phyloP scores from a whole-genome alignment of 257 asterid species.

The Knoxia roxburghii region DNA sequence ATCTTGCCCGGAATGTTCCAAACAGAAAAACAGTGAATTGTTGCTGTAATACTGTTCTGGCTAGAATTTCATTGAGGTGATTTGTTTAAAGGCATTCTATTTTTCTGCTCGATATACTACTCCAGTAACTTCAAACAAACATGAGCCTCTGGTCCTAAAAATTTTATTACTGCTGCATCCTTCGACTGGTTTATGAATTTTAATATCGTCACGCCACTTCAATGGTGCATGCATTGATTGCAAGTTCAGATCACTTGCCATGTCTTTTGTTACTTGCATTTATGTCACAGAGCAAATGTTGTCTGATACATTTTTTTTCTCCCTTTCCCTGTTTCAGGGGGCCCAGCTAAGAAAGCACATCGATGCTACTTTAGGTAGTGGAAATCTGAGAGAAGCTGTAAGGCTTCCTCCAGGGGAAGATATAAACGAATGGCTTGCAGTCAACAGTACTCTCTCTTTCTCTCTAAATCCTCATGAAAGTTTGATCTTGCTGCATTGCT shows the following conservation, averaged over 20 bases:
- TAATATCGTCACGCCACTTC: not conserved
- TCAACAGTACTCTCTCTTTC: constrained; percentile 57
- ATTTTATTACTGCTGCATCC: not conserved
- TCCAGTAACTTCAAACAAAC: not conserved
- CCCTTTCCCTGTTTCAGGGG: constrained; percentile 48
- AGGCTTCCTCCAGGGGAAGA: constrained; percentile 95
- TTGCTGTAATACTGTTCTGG: not conserved
- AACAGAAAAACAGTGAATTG: not conserved
- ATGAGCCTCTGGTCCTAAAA: not conserved
- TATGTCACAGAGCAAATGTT: not conserved
- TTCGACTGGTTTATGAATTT: not conserved
- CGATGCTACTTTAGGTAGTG: constrained; percentile 92
- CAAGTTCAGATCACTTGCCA: not conserved
- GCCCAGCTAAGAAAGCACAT: constrained; percentile 86
- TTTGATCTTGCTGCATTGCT: not conserved
- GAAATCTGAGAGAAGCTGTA: constrained; percentile 92
- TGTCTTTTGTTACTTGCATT: not conserved
- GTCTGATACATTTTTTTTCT: not conserved
- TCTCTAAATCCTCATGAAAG: constrained; percentile 8
- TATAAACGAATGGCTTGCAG: constrained; percentile 91
- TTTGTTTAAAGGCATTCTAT: not conserved
- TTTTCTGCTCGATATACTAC: not conserved
- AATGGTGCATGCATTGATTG: not conserved
- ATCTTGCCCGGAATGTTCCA: not conserved
- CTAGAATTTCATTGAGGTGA: not conserved